Conservation (phyloP, 2,329 filamentous ascomycete species). For the Botrytis cinerea region DNA sequence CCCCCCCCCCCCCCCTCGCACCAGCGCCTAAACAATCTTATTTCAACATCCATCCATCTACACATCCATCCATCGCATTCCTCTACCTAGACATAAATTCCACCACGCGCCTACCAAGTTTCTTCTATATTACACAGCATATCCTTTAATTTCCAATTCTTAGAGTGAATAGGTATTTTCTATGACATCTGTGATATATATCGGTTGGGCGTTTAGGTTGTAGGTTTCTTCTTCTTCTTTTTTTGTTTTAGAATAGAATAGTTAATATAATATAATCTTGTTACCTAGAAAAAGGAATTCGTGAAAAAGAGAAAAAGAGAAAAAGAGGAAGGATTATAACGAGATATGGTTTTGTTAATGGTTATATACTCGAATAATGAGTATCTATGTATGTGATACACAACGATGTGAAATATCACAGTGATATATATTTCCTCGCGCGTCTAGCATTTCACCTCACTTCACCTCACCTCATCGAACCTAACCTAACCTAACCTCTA, state of each 20-base stretch:
- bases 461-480: too few species aligned
- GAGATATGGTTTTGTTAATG: too few species aligned
- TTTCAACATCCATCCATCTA: neutral
- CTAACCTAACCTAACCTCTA: too few species aligned
- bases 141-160: neutral
- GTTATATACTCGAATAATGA: too few species aligned
- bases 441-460: neutral
- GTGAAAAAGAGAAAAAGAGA: neutral
- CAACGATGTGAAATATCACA: neutral
- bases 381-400: neutral
- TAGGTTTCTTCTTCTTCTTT: too few species aligned
- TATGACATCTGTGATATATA: neutral
- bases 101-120: neutral
- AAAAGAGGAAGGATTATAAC: neutral
- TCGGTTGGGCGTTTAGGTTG: too few species aligned
- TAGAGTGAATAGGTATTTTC: too few species aligned
- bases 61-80: neutral
- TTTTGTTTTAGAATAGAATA: too few species aligned
- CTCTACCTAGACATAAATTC: too few species aligned
- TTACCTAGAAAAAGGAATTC: neutral
- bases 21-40: slow-evolving; percentile 9
- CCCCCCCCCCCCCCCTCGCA: too few species aligned
- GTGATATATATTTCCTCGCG: neutral
- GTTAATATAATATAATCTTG: too few species aligned
- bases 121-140: neutral